phyloP scores from a whole-genome alignment of 345 rosid species.

The Acer saccharum region DNA sequence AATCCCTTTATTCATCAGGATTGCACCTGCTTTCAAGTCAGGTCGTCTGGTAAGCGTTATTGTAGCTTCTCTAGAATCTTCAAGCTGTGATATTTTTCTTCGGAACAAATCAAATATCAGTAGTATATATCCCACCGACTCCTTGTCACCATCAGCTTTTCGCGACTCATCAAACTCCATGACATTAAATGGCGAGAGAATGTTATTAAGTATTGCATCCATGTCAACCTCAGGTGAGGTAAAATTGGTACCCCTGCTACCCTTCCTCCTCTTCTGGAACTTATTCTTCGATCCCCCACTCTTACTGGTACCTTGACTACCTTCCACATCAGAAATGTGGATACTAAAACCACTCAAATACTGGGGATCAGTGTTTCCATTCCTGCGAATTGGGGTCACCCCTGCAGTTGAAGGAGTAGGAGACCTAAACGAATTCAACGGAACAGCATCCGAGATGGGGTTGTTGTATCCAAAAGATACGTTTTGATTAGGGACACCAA shows the following conservation, averaged over 20 bases:
- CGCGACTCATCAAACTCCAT: conserved; percentile 21
- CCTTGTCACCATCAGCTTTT: conserved; percentile 54
- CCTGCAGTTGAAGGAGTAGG: conserved; percentile 31
- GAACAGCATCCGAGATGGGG: conserved; percentile 40
- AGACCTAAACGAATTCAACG: conserved; percentile 41
- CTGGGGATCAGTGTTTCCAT: conserved; percentile 23
- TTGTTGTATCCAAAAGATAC: conserved; percentile 24
- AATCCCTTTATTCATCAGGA: conserved; percentile 58
- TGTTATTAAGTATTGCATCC: conserved; percentile 29
- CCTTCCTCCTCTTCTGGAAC: conserved; percentile 35
- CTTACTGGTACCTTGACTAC: conserved; percentile 25
- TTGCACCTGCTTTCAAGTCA: conserved; percentile 51
- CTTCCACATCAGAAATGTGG: conserved; percentile 26
- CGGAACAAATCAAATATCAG: conserved; percentile 50
- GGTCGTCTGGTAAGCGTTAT: conserved; percentile 44
- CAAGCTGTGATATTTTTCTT: conserved; percentile 60
- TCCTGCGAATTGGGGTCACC: conserved; percentile 1
- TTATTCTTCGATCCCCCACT: conserved; percentile 32
- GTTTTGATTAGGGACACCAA: not conserved
- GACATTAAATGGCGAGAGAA: conserved; percentile 29
- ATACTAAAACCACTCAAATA: conserved; percentile 14
- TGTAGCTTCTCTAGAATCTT: conserved; percentile 38
- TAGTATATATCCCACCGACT: conserved; percentile 43
- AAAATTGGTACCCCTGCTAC: conserved; percentile 18
- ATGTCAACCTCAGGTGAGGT: conserved; percentile 22